These are phyloP conservation scores for Penicillium bovifimosum DNA, from an alignment of 495 filamentous ascomycete genomes.

Conservation along the genomic window DNA sequence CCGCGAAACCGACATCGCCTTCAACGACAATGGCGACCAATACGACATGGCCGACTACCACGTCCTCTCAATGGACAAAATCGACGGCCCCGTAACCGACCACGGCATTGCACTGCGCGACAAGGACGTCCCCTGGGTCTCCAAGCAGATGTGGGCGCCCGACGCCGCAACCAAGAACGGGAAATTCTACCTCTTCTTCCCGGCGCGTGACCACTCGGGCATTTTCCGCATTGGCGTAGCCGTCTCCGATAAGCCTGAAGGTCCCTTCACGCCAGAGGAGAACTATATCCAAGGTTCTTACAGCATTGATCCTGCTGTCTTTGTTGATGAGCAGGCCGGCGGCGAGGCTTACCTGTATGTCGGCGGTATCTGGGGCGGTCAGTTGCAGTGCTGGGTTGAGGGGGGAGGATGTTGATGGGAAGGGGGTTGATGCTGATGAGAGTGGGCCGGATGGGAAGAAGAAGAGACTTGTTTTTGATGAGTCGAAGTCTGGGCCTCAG, in stretches of 20 bases:
- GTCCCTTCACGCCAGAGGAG: conserved; percentile 40
- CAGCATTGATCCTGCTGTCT: conserved; percentile 47
- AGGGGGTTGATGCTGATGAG: background rate
- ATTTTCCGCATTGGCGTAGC: conserved; percentile 60
- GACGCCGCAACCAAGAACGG: conserved; percentile 41
- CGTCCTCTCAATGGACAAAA: conserved; percentile 42
- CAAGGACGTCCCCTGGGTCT: conserved; percentile 42
- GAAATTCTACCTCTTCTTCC: conserved; percentile 48
- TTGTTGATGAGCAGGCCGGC: conserved; percentile 40
- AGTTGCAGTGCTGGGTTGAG: conserved; percentile 52
- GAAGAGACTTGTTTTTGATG: conserved; percentile 42
- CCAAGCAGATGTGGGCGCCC: conserved; percentile 45
- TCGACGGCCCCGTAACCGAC: conserved; percentile 37
- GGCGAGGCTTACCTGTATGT: conserved; percentile 48
- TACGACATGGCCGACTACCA: conserved; percentile 65
- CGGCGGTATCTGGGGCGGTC: conserved; percentile 63
- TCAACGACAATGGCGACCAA: conserved; percentile 78
- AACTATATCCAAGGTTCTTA: conserved; percentile 35
- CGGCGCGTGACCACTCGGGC: conserved; percentile 41
- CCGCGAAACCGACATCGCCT: conserved; percentile 39
- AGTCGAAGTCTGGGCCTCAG: conserved; percentile 37
- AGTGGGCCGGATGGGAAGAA: background rate
- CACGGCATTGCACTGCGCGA: conserved; percentile 38
- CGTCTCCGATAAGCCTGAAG: conserved; percentile 36
- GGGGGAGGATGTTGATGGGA: background rate